Conservation (phyloP, 495 filamentous ascomycete genomes). For the Daldinia grandis region DNA sequence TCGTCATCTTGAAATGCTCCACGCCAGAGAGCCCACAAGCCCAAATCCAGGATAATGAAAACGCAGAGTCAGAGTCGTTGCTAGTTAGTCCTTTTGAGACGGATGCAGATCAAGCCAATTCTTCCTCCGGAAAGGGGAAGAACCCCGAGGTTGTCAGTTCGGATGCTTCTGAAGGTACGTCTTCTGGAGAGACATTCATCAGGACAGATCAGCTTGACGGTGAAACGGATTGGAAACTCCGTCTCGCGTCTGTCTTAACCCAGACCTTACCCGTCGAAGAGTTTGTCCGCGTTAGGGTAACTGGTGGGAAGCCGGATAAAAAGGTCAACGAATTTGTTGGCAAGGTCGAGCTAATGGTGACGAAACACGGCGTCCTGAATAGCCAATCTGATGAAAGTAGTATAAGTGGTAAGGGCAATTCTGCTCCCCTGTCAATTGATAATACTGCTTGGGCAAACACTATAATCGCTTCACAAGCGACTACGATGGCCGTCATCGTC, state of each 20-base stretch:
- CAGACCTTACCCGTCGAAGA: slow-evolving; percentile 74
- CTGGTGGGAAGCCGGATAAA: slow-evolving; percentile 86
- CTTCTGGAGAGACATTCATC: slow-evolving; percentile 90
- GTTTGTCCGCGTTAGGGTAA: slow-evolving; percentile 76
- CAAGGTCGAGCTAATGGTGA: slow-evolving; percentile 70
- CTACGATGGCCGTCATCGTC: slow-evolving; percentile 84
- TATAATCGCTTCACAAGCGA: slow-evolving; percentile 90
- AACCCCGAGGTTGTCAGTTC: slow-evolving; percentile 21
- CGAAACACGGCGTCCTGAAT: slow-evolving; percentile 50
- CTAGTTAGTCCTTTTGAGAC: slow-evolving; percentile 52
- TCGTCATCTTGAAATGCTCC: slow-evolving; percentile 88
- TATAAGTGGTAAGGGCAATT: slow-evolving; percentile 49
- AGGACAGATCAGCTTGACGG: slow-evolving; percentile 97
- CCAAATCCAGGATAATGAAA: slow-evolving; percentile 40
- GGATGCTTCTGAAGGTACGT: slow-evolving; percentile 40
- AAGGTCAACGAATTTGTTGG: slow-evolving; percentile 95
- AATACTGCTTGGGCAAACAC: slow-evolving; percentile 99
- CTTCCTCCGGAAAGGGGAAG: slow-evolving; percentile 7
- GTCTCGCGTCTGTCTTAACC: slow-evolving; percentile 82
- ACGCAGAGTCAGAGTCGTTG: slow-evolving; percentile 47
- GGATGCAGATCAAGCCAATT: slow-evolving; percentile 14
- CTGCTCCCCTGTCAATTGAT: slow-evolving; percentile 85
- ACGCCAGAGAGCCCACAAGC: slow-evolving; percentile 64
- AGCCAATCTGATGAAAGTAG: slow-evolving; percentile 44
- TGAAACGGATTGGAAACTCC: slow-evolving; percentile 98